Conservation (phyloP, 805 yeast genomes). For the Metschnikowia lochheadii region DNA sequence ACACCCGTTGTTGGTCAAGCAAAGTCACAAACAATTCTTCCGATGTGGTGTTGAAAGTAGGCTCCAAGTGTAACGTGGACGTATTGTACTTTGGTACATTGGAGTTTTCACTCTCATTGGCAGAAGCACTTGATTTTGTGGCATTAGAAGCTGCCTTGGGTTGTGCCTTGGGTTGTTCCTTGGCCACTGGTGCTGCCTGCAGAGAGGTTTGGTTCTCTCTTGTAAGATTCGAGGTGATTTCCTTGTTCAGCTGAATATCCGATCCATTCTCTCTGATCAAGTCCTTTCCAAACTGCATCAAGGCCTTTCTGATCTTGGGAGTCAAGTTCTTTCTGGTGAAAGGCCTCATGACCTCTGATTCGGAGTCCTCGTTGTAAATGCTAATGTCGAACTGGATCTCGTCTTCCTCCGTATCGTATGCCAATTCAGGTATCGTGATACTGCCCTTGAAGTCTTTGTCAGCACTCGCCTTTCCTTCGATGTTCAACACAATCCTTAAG, state of each 20-base stretch:
- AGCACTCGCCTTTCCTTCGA: constrained; percentile 39
- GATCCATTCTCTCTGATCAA: constrained; percentile 72
- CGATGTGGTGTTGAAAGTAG: constrained; percentile 82
- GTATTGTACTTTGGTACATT: constrained; percentile 69
- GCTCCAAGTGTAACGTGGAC: constrained; percentile 69
- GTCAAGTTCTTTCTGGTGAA: constrained; percentile 49
- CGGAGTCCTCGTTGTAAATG: constrained; percentile 50
- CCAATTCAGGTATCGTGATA: constrained; percentile 83
- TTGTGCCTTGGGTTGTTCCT: constrained; percentile 1
- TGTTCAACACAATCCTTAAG: constrained; percentile 59
- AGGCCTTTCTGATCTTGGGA: constrained; percentile 61
- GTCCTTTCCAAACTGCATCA: constrained; percentile 70
- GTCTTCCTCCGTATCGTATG: constrained; percentile 83
- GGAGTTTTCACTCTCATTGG: constrained; percentile 3
- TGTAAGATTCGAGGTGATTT: constrained; percentile 38
- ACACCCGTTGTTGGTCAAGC: constrained; percentile 68
- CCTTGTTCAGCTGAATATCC: constrained; percentile 75
- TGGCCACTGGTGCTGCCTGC: neutral
- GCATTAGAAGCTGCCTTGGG: constrained; percentile 5
- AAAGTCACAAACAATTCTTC: constrained; percentile 79
- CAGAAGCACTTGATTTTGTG: constrained; percentile 8
- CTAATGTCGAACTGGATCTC: constrained; percentile 83
- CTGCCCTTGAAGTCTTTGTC: constrained; percentile 55
- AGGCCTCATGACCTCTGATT: constrained; percentile 49
- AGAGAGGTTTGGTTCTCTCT: constrained; percentile 44